A percentile compares a stretch with the other conserved stretches of the same genome.
These are phyloP conservation scores for Metschnikowia kofuensis DNA, from an alignment of 805 yeast genomes.

Conservation along the genomic window DNA sequence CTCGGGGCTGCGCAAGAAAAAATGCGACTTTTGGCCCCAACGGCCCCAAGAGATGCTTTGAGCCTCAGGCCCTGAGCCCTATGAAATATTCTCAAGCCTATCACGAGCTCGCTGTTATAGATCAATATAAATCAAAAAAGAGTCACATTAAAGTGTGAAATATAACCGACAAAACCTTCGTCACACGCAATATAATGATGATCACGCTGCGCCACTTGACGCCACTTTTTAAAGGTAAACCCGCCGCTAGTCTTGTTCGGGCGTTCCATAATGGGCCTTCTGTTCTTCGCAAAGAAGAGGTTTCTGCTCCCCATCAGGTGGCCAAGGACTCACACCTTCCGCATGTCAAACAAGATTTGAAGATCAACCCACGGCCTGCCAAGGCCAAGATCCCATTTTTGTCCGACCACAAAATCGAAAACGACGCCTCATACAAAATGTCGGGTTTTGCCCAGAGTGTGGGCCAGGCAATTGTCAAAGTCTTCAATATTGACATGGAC, in stretches of 20 bases:
- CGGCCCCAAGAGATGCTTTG: too few relatives aligned
- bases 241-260: not conserved
- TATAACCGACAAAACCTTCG: too few relatives aligned
- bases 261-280: slow-evolving; percentile 13
- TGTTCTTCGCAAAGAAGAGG: slow-evolving; percentile 22
- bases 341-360: slow-evolving; percentile 31
- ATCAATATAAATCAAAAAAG: too few relatives aligned
- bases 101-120: too few relatives aligned
- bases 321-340: slow-evolving; percentile 42
- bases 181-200: not conserved
- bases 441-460: slow-evolving; percentile 39
- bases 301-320: slow-evolving; percentile 31
- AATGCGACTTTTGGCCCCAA: too few relatives aligned
- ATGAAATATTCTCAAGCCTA: too few relatives aligned
- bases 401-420: slow-evolving; percentile 37
- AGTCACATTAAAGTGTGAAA: too few relatives aligned
- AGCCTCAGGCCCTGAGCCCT: too few relatives aligned
- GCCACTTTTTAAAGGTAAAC: not conserved
- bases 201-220: slow-evolving; percentile 1
- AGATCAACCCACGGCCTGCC: slow-evolving; percentile 35
- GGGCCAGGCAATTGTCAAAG: slow-evolving; percentile 61
- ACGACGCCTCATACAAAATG: slow-evolving; percentile 35
- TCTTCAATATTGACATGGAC: slow-evolving; percentile 85
- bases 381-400: slow-evolving; percentile 36
- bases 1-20: too few relatives aligned